phyloP scores from a whole-genome alignment of 805 yeast genomes.

The Saccharomycopsis selenospora region DNA sequence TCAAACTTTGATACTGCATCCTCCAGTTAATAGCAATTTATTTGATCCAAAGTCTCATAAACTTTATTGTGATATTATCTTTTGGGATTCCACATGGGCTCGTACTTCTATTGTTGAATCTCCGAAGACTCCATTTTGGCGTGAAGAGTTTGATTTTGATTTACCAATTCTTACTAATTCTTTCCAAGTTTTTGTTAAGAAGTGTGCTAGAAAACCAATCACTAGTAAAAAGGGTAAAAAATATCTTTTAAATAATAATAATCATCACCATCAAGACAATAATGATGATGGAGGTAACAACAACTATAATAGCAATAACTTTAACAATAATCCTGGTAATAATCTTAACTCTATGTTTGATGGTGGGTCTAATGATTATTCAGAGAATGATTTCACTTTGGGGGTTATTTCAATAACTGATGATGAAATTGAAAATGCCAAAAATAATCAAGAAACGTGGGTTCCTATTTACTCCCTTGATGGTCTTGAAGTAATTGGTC shows the following conservation, averaged over 20 bases:
- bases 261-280: conserved; percentile 21
- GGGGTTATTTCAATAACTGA: conserved; percentile 23
- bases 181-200: conserved; percentile 42
- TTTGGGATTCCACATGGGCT: conserved; percentile 74
- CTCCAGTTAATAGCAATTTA: not conserved
- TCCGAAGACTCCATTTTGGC: conserved; percentile 64
- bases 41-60: conserved; percentile 9
- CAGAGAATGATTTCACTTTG: conserved; percentile 31
- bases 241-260: conserved; percentile 18
- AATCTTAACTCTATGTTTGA: not conserved
- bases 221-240: conserved; percentile 44
- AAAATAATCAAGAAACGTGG: conserved; percentile 28
- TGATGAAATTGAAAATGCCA: conserved; percentile 23
- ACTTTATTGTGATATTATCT: conserved; percentile 60
- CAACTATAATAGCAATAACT: not conserved
- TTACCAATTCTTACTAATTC: conserved; percentile 46
- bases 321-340: conserved; percentile 1
- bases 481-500: conserved; percentile 41
- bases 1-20: too few species aligned
- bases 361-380: conserved; percentile 13
- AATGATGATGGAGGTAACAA: not conserved
- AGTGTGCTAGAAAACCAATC: conserved; percentile 31
- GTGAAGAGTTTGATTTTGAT: conserved; percentile 64
- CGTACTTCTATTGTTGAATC: conserved; percentile 59
- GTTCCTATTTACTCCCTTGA: conserved; percentile 36